These are phyloP conservation scores for Chrysopogon serrulatus DNA, from an alignment of 176 grass and related monocot genomes.

Conservation along the genomic window DNA sequence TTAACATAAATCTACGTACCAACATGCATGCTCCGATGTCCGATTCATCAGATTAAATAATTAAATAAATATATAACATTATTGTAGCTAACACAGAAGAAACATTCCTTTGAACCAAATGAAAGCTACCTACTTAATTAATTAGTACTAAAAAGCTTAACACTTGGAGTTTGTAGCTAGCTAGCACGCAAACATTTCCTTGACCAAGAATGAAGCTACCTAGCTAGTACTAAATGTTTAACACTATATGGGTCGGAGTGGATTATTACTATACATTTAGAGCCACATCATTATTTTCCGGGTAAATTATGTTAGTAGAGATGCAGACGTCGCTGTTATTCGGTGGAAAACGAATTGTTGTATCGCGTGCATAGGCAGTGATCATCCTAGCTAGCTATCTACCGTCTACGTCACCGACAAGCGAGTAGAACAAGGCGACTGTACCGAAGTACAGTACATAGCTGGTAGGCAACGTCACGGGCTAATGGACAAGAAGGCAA, in stretches of 20 bases:
- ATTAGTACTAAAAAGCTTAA: background rate
- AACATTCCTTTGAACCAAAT: background rate
- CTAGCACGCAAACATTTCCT: too few relatives aligned
- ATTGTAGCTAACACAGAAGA: background rate
- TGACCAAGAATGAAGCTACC: background rate
- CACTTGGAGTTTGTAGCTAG: background rate
- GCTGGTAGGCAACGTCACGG: conserved; percentile 12
- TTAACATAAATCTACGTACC: background rate
- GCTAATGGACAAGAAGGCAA: conserved; percentile 33
- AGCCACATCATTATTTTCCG: background rate
- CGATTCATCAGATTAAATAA: background rate
- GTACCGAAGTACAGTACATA: background rate
- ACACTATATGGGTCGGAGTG: background rate
- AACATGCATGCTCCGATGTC: background rate
- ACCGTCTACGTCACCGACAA: conserved; percentile 11
- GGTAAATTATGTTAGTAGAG: background rate
- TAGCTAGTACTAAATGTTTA: background rate
- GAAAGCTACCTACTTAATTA: too few relatives aligned
- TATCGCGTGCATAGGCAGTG: background rate
- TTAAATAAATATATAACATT: background rate
- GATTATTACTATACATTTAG: too few relatives aligned
- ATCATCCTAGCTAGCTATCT: background rate
- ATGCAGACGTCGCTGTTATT: background rate
- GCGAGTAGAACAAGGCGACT: background rate
- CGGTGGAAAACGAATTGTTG: background rate